A percentile compares a stretch with the other conserved stretches of the same genome.
phyloP scores from a whole-genome alignment of 495 filamentous ascomycete genomes.

The Hypoxylon crocopeplum region DNA sequence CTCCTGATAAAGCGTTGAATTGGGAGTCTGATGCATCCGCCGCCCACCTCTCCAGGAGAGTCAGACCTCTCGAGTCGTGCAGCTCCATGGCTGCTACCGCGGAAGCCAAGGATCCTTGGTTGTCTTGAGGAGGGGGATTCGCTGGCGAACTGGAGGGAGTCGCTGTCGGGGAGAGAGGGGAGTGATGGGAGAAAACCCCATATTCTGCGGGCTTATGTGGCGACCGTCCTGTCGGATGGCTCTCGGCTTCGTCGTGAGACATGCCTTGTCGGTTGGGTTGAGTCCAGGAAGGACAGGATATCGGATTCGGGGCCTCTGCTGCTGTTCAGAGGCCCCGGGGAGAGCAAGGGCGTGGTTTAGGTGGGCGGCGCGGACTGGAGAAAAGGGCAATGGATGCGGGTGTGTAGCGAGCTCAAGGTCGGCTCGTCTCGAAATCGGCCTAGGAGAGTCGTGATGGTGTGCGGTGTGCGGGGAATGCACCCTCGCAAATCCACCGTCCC shows the following conservation, averaged over 20 bases:
- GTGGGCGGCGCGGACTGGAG: constrained; percentile 10
- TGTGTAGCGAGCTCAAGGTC: constrained; percentile 9
- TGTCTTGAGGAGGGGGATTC: constrained; percentile 21
- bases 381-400: constrained; percentile 23
- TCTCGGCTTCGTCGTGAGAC: constrained; percentile 54
- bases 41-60: constrained; percentile 64
- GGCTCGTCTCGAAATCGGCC: constrained; percentile 15
- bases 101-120: constrained; percentile 23
- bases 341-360: constrained; percentile 16
- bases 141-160: constrained; percentile 33
- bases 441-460: constrained; percentile 34
- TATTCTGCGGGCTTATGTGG: constrained; percentile 49
- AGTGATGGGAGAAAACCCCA: constrained; percentile 44
- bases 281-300: constrained; percentile 29
- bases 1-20: constrained; percentile 77
- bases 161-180: constrained; percentile 36
- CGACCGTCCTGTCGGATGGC: constrained; percentile 43
- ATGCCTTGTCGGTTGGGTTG: constrained; percentile 41
- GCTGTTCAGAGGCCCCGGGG: constrained; percentile 38
- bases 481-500: constrained; percentile 59
- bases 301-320: constrained; percentile 35
- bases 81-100: constrained; percentile 41
- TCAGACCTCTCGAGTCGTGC: constrained; percentile 50
- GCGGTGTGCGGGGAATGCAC: constrained; percentile 62
- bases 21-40: constrained; percentile 54